Evolutionary conservation across 2,329 filamentous ascomycete species (phyloP), one percentile per base, ranked within the genome.

Genomic region (Fulvia fulva): DNA sequence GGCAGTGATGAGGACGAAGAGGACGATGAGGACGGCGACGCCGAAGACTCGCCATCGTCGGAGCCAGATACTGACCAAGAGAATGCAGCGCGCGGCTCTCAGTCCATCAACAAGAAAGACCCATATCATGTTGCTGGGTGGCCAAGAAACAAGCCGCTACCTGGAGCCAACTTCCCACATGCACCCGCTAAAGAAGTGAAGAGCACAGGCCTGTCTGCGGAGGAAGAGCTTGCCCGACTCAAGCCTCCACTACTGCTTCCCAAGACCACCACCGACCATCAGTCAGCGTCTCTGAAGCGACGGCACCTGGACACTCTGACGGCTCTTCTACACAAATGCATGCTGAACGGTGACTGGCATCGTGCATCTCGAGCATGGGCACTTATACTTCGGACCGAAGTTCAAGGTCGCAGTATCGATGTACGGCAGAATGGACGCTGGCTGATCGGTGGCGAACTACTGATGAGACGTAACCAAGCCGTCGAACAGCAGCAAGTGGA

Each of bases 361-460:
- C 86, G 88, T 43, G 91, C 92, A 0, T 83, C 83, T 51, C 81
- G 89, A 59, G 88, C 89, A 0, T 93, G 90, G 80, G 87, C 85
- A 1, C 75, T 96, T 63, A 79, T 96, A 30, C 71, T 91, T 49
- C 83, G 87, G 51, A 81, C 84, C 49, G 82, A 81, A 51, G 76
- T 86, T 23, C 69, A 75, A 57, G 85, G 84, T 2, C 72, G 74
- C 50, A 75, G 76, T 6, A 78, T 92, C 21, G 90, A 96, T 70
- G 73, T 93, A 50, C 83, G 91, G 41, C 78, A 78, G 21, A 81
- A 87, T 67, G 82, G 84, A 34, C 81, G 88, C 63, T 97, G 92
- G 93, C 87, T 87, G 14, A 81, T 96, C 46, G 91, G 90, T 0
- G 90, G 90, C 1, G 92, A 96, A 74, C 83, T 97, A 21, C 75